Base-by-base conservation (phyloP, 1,284 basidiomycete genomes). In the Ustilago nuda region DNA sequence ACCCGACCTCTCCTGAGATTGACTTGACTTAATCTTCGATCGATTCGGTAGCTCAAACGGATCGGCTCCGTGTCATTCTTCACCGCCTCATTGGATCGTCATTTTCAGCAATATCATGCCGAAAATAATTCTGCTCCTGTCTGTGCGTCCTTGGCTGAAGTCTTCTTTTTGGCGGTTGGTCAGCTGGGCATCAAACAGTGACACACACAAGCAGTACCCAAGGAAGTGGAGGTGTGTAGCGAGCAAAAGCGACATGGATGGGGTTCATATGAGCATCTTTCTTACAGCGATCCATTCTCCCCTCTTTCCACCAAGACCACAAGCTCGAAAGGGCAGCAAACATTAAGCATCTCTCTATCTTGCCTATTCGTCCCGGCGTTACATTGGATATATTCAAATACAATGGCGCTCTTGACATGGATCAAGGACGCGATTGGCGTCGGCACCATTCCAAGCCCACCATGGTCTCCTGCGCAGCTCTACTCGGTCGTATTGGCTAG, bases 401-500 rank as follows among this genome's bases (percentile, higher is more conserved):
- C 9, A 36, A 73, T 73, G 71, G 43, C 67, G 45, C n/a, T 71
- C n/a, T 41, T 60, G 53, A 61, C 67, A 12, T 76, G 73, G 73
- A 39, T 71, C 56, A 72, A 72, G 30, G 73, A 76, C 55, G 73
- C 66, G 45, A 43, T 76, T 32, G 67, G 72, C 50, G 33, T 79
- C 39, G 62, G 62, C 17, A 32, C 62, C n/a, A 35, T 76, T n/a
- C 73, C 73, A 19, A 48, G 48, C 37, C 70, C 70, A 36, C 77
- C 77, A 8, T 76, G 61, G 54, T 73, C 79, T 17, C 72, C 80
- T 7, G 74, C 77, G 1, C 70, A 78, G 36, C 32, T 80, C 45
- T 82, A 82, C 63, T 63, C 59, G 57, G 74, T 79, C 19, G 83
- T 71, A 35, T 36, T 87, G 23, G 56, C 80, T 13, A 63, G 81